Evolutionary conservation across 768 basidiomycete genomes (phyloP), one percentile per base, ranked within the genome.

Genomic region (Boletus rubropictus): DNA sequence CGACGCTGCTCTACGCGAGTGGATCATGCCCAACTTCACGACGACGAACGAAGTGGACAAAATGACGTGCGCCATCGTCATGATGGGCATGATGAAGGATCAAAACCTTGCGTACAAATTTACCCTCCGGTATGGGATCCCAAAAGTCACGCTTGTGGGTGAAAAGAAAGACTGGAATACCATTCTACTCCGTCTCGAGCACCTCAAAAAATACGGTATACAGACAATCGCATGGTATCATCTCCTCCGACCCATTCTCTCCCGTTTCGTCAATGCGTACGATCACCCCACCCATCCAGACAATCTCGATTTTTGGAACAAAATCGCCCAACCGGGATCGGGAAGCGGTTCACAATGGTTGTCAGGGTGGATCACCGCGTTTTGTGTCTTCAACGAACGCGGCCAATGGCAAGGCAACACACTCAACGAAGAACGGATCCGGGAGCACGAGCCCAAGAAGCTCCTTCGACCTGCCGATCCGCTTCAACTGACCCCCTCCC

Each of bases 101-200:
- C 73, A n/a, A n/a, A n/a, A 69, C 47, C 74, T 76, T 56, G 24
- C 55, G 6, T 72, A 69, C 51, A 59, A 53, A 27, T 57, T 69
- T 28, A 33, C 35, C 9, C 39, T 62, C 8, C 49, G 48, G 14
- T 74, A 74, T 36, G 73, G 77, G 2, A 68, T 77, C 4, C 73
- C 76, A 14, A 64, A 57, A 27, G 64, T 78, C 39, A 76, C 73
- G 5, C 67, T 78, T 28, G 63, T 70, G 40, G 76, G 76, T 1
- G 64, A 62, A 32, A 63, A 59, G 27, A 43, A 54, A 3, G 76
- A 78, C 53, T 76, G 70, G 67, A 48, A 66, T 14, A 50, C 54
- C 5, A 60, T 77, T 10, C 57, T 69, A 7, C 4, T 32, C 3
- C 62, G 73, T 9, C 45, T 76, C 22, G 72, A 73, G 10, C 70